Percentiles rank a stretch among this genome's conserved stretches.
phyloP scores from a whole-genome alignment of 78 protist species.

The Fonticula alba region DNA sequence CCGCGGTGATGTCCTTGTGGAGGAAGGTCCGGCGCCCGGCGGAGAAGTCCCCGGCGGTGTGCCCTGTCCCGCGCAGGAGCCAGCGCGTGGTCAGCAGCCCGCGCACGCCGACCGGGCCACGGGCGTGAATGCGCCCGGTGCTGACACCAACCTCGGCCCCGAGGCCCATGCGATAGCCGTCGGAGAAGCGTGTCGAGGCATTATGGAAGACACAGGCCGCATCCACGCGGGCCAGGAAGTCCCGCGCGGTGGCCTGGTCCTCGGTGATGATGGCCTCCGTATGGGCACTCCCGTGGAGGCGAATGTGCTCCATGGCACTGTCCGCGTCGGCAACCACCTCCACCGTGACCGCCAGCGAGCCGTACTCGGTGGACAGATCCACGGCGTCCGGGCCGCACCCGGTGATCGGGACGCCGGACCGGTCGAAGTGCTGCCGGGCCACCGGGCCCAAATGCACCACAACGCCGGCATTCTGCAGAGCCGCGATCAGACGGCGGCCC shows the following conservation, averaged over 20 bases:
- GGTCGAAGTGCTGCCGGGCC: not conserved
- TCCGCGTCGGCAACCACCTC: conserved; percentile 15
- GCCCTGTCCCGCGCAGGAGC: conserved; percentile 15
- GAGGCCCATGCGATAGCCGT: conserved; percentile 46
- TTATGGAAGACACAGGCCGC: conserved; percentile 68
- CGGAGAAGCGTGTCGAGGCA: conserved; percentile 38
- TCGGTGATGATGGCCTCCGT: conserved; percentile 63
- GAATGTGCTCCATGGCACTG: conserved; percentile 58
- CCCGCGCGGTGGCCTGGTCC: conserved; percentile 9
- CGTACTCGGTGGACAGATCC: not conserved
- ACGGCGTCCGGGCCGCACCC: too few species aligned
- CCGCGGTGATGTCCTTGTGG: too few species aligned
- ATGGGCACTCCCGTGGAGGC: conserved; percentile 41
- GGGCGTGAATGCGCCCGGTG: conserved; percentile 35
- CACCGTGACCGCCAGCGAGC: not conserved
- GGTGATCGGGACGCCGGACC: too few species aligned
- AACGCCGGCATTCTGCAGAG: not conserved
- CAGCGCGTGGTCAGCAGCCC: conserved; percentile 33
- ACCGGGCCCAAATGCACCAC: not conserved
- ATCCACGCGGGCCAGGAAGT: conserved; percentile 34
- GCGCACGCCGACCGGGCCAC: conserved; percentile 51
- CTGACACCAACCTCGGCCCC: conserved; percentile 54
- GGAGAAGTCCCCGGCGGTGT: conserved; percentile 9
- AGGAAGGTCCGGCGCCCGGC: too few species aligned
- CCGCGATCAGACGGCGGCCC: not conserved